Conservation (phyloP, 2,329 filamentous ascomycete species). For the Botryotinia calthae region DNA sequence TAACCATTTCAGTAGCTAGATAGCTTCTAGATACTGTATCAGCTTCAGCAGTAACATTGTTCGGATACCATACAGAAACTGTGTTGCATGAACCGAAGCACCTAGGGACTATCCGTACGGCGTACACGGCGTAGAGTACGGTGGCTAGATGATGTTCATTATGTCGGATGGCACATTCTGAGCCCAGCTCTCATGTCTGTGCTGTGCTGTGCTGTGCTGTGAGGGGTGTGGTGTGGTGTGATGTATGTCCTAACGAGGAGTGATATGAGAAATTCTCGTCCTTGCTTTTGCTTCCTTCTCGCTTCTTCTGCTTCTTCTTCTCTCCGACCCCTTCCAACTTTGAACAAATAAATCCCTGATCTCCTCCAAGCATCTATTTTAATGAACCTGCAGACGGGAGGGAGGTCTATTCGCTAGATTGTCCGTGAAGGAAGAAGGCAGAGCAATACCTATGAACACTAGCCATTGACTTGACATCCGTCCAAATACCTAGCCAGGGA, state of each 20-base stretch:
- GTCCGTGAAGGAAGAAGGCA: not conserved
- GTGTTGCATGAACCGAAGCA: slow-evolving; percentile 7
- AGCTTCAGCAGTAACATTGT: slow-evolving; percentile 4
- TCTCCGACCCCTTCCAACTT: not conserved
- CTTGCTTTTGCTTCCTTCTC: not conserved
- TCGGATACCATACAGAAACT: slow-evolving; percentile 14
- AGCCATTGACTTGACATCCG: not conserved
- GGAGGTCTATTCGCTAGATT: not conserved
- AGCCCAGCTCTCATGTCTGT: not conserved
- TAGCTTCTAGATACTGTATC: not conserved
- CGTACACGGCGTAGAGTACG: not conserved
- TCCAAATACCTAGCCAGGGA: not conserved
- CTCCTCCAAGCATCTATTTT: not conserved
- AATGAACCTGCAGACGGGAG: not conserved
- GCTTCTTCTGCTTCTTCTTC: not conserved
- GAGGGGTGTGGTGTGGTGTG: not conserved
- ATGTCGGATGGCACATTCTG: slow-evolving; percentile 11
- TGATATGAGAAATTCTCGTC: not conserved
- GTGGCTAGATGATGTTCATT: not conserved
- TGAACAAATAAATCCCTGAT: not conserved
- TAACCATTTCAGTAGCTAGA: not conserved
- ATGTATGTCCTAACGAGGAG: not conserved
- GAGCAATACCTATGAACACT: not conserved
- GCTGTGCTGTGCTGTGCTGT: not conserved
- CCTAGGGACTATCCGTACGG: slow-evolving; percentile 5